Base-by-base conservation (phyloP, 352 stramenopile genomes). In the Pythium biforme region DNA sequence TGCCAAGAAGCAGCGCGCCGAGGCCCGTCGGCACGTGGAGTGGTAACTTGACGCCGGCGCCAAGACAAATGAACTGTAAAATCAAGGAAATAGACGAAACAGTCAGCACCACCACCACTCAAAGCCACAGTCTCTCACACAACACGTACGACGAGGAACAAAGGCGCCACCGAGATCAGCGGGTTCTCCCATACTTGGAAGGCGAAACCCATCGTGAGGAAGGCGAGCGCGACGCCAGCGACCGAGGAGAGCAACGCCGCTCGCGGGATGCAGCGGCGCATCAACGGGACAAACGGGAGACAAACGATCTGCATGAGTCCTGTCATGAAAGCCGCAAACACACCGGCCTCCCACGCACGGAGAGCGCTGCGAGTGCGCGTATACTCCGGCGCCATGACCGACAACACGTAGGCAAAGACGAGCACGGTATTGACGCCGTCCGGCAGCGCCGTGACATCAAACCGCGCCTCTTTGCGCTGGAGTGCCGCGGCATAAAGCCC, bases 101-200 rank as follows among this genome's bases (percentile, higher is more conserved):
- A 12, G n/a, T 27, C 3, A 47, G 10, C 5, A 45, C 39, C 12
- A 1, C 20, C 39, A 22, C 39, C 31, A 12, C 2, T 11, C 8
- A 11, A 11, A 19, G 39, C 39, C 19, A 47, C 6, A 47, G 19
- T 26, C 7, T 9, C 7, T 19, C 37, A 47, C 4, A 26, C 12
- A 47, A 47, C 25, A 69, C 60, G 43, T 70, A 76, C 69, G 29
- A 78, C 69, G 20, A 81, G 55, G n/a, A 74, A 62, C 19, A 81
- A 45, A 9, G 74, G 70, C 27, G 59, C 59, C 6, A 81, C 58
- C 3, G 66, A 71, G 8, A 78, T 68, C 23, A 76, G 57, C 0
- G 74, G 74, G 45, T 78, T 76, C 22, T 75, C 59, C 63, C 73
- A 81, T 29, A 81, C 70, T 66, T 81, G 55, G 29, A 78, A 75